Percentiles rank a stretch among this genome's conserved stretches.
Evolutionary conservation across 441 rosid species (phyloP).

Genomic region (Geranium incanum): DNA sequence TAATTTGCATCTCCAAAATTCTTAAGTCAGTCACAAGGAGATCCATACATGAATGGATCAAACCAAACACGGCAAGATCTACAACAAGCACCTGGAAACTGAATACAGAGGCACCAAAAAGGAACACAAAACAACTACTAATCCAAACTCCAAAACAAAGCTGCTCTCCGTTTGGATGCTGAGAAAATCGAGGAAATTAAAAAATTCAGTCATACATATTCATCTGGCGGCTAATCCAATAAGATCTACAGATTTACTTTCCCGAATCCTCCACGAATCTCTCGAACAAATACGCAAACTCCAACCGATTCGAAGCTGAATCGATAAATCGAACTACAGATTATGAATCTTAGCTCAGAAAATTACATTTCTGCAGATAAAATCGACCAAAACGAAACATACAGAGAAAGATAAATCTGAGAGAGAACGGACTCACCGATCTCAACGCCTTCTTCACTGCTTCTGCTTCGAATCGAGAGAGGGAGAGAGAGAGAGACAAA

Average conservation of each 20-base stretch:
- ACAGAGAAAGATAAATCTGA: neutral
- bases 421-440: neutral
- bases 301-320: neutral
- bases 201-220: too few species aligned
- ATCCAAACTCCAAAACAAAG: neutral
- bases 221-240: neutral
- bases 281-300: neutral
- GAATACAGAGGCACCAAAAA: neutral
- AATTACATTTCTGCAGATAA: neutral
- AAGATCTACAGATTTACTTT: neutral
- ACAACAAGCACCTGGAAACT: constrained; percentile 2
- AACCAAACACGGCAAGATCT: neutral
- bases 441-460: neutral
- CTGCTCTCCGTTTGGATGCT: neutral
- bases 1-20: neutral
- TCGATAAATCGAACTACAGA: neutral
- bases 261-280: neutral
- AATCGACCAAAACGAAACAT: neutral
- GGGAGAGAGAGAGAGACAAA: neutral
- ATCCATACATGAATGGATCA: neutral
- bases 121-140: neutral
- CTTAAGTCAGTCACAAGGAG: neutral
- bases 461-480: neutral
- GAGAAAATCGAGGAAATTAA: neutral
- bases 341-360: neutral